Conservation (phyloP, 805 yeast species). For the Scheffersomyces coipomensis region DNA sequence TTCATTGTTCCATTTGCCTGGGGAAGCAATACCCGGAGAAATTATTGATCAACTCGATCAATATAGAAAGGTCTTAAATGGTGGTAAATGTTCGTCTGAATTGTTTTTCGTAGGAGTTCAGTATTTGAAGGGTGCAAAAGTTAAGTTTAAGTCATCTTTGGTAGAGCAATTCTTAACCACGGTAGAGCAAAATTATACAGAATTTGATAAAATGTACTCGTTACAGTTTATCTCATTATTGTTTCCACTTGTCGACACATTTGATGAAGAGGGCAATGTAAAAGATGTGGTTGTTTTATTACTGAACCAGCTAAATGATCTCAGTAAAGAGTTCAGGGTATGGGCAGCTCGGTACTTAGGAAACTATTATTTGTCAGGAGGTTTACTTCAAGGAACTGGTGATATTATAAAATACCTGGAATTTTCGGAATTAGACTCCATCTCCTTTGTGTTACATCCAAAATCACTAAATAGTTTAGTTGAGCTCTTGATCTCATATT, state of each 20-base stretch:
- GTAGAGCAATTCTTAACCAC: constrained; percentile 3
- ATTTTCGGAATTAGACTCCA: constrained; percentile 2
- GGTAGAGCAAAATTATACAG: neutral
- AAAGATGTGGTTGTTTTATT: constrained; percentile 8
- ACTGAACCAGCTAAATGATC: constrained; percentile 1
- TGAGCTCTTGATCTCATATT: constrained; percentile 9
- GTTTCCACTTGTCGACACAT: constrained; percentile 3
- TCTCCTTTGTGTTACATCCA: neutral
- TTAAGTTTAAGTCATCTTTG: neutral
- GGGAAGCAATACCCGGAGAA: neutral
- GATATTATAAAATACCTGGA: constrained; percentile 5
- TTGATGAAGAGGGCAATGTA: constrained; percentile 2
- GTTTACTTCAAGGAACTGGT: constrained; percentile 6
- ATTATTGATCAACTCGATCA: constrained; percentile 2
- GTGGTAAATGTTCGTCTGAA: neutral
- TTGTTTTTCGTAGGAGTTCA: neutral
- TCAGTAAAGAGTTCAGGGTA: constrained; percentile 12
- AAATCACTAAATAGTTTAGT: constrained; percentile 4
- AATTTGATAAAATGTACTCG: neutral
- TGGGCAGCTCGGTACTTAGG: constrained; percentile 25
- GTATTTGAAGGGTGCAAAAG: neutral
- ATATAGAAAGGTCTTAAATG: neutral
- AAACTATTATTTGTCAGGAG: constrained; percentile 19
- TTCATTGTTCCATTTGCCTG: neutral
- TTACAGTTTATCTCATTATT: constrained; percentile 2